A percentile compares a stretch with the other conserved stretches of the same genome.
phyloP scores from a whole-genome alignment of 2,329 filamentous ascomycete species.

The Fusarium fracticaudum region DNA sequence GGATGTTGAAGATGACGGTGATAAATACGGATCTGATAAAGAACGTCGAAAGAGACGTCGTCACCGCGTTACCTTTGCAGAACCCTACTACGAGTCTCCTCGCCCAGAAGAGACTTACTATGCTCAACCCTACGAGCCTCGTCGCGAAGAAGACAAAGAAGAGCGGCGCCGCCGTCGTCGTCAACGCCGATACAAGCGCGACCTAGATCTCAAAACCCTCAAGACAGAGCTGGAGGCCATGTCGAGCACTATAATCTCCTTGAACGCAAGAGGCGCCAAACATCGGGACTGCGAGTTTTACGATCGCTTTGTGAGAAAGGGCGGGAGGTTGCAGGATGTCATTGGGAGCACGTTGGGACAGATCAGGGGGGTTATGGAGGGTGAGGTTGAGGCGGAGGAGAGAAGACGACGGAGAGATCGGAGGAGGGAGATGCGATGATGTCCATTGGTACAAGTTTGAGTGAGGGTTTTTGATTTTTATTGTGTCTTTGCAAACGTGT shows the following conservation, averaged over 20 bases:
- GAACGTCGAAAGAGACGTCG: slow-evolving; percentile 33
- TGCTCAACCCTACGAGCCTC: slow-evolving; percentile 10
- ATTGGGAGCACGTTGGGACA: slow-evolving; percentile 40
- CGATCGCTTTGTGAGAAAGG: slow-evolving; percentile 39
- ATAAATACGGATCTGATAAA: slow-evolving; percentile 29
- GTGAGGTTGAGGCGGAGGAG: slow-evolving; percentile 11
- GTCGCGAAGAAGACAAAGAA: slow-evolving; percentile 21
- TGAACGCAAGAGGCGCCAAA: slow-evolving; percentile 34
- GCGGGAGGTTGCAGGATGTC: slow-evolving; percentile 38
- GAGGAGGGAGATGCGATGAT: slow-evolving; percentile 11
- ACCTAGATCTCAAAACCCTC: slow-evolving; percentile 36
- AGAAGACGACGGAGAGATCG: slow-evolving; percentile 20
- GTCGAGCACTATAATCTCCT: slow-evolving; percentile 41
- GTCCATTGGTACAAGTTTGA: slow-evolving; percentile 5
- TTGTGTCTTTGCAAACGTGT: not conserved
- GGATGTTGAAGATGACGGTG: slow-evolving; percentile 12
- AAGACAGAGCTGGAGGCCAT: slow-evolving; percentile 40
- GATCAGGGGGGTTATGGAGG: slow-evolving; percentile 34
- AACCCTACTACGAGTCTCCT: slow-evolving; percentile 29
- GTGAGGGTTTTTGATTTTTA: not conserved
- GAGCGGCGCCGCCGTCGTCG: slow-evolving; percentile 32
- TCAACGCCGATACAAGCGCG: slow-evolving; percentile 25
- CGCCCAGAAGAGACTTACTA: slow-evolving; percentile 25
- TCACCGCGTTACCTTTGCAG: slow-evolving; percentile 39
- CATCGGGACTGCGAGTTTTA: slow-evolving; percentile 42